phyloP scores from a whole-genome alignment of 768 basidiomycete species.

The Serpula lacrymans region DNA sequence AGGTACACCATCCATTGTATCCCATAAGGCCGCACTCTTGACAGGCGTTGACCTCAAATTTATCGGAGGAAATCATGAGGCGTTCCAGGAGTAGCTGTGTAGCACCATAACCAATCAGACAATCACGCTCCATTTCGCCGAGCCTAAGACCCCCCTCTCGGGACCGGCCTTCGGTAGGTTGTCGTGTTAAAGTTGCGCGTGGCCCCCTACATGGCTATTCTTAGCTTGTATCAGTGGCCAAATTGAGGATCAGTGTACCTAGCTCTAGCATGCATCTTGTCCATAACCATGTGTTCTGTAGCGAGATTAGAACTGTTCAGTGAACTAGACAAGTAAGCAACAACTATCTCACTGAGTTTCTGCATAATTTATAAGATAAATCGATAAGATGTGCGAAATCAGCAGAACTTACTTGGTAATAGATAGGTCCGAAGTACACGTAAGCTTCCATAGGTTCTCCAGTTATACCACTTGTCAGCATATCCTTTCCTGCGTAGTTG shows the following conservation, averaged over 20 bases:
- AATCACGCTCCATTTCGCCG: conserved; percentile 99
- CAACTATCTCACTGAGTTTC: conserved; percentile 81
- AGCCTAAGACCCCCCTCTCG: conserved; percentile 95
- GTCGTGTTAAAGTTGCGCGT: conserved; percentile 92
- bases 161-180: conserved; percentile 97
- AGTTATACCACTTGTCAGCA: conserved; percentile 97
- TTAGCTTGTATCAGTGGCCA: conserved; percentile 4
- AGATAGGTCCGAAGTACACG: conserved; percentile 98
- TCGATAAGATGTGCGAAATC: conserved; percentile 8
- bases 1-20: conserved; percentile 94
- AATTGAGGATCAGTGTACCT: conserved; percentile 45
- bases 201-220: conserved; percentile 74
- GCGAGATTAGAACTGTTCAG: conserved; percentile 13
- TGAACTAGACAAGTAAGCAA: not conserved
- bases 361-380: conserved; percentile 27
- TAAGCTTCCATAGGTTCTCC: conserved; percentile 96
- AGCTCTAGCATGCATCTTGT: conserved; percentile 99
- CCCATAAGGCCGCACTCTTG: conserved; percentile 93
- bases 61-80: conserved; percentile 98
- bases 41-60: conserved; percentile 96
- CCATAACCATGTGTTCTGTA: conserved; percentile 97
- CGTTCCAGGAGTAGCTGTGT: conserved; percentile 95
- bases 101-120: conserved; percentile 97
- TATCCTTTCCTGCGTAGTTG: conserved; percentile 98
- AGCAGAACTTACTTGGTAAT: conserved; percentile 72